Percentiles rank a stretch among this genome's conserved stretches.
Conservation (phyloP, 306 rosid species). For the Urtica urens region DNA sequence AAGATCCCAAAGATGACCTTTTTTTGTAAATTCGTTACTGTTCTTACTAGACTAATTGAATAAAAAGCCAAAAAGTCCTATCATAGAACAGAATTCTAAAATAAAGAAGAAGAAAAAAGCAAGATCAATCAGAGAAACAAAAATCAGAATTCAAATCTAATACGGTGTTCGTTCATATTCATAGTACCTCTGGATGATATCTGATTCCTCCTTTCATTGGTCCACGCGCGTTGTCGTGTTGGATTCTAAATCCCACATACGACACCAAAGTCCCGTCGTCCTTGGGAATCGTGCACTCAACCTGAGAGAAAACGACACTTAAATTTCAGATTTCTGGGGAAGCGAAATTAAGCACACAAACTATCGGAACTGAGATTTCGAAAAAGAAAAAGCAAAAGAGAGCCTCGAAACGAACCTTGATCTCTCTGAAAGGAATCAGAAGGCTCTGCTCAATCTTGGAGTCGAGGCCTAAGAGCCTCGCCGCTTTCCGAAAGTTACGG, state of each 20-base stretch:
- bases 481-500: constrained; percentile 43
- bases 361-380: neutral
- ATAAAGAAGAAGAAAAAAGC: neutral
- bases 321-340: too few relatives aligned
- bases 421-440: constrained; percentile 50
- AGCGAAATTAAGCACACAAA: neutral
- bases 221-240: constrained; percentile 68
- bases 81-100: neutral
- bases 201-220: constrained; percentile 74
- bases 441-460: constrained; percentile 52
- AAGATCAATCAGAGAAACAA: neutral
- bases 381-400: constrained; percentile 7
- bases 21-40: neutral
- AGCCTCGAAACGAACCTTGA: constrained; percentile 28
- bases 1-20: neutral
- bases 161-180: too few relatives aligned
- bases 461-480: constrained; percentile 47
- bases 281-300: constrained; percentile 66
- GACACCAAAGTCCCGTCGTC: constrained; percentile 58
- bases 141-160: too few relatives aligned
- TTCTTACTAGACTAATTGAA: neutral
- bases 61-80: neutral
- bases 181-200: constrained; percentile 70
- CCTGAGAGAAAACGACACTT: constrained; percentile 22
- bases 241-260: constrained; percentile 50